phyloP scores from a whole-genome alignment of 768 basidiomycete genomes.

The Mycena latifolia region DNA sequence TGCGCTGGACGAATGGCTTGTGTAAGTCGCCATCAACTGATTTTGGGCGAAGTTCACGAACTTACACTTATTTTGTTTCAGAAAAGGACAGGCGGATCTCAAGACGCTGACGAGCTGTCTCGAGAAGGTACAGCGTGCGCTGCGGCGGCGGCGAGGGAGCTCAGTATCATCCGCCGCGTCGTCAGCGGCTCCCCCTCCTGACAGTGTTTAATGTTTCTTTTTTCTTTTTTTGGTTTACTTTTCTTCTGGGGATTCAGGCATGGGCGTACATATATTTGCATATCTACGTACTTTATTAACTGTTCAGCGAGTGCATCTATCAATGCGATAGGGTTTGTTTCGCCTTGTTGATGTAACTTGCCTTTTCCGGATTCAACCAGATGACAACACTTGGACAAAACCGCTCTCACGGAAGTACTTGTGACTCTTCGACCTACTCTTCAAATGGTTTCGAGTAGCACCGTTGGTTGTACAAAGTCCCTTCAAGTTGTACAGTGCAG shows the following conservation, averaged over 20 bases:
- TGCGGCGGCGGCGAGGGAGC: slow-evolving; percentile 8
- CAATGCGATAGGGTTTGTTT: too few species aligned
- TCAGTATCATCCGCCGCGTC: slow-evolving; percentile 4
- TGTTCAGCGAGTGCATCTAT: too few species aligned
- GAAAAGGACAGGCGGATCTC: slow-evolving; percentile 20
- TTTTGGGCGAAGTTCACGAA: too few species aligned
- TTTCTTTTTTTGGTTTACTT: background rate
- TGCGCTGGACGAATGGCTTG: slow-evolving; percentile 21
- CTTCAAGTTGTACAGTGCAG: background rate
- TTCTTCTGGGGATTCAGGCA: background rate
- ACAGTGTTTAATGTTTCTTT: too few species aligned
- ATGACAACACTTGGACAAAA: too few species aligned
- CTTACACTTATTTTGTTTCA: background rate
- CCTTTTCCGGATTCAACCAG: too few species aligned
- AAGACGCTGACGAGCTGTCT: slow-evolving; percentile 14
- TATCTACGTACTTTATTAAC: too few species aligned
- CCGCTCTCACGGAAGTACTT: too few species aligned
- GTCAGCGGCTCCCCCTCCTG: too few species aligned
- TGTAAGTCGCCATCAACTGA: background rate
- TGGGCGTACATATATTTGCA: too few species aligned
- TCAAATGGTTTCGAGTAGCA: background rate
- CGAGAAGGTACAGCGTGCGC: slow-evolving; percentile 8
- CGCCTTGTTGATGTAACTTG: too few species aligned
- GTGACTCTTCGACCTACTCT: too few species aligned
- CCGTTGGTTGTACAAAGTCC: background rate